A percentile compares a stretch with the other conserved stretches of the same genome.
Conservation (phyloP, 78 protist genomes). For the Dictyostelium capitatum region DNA sequence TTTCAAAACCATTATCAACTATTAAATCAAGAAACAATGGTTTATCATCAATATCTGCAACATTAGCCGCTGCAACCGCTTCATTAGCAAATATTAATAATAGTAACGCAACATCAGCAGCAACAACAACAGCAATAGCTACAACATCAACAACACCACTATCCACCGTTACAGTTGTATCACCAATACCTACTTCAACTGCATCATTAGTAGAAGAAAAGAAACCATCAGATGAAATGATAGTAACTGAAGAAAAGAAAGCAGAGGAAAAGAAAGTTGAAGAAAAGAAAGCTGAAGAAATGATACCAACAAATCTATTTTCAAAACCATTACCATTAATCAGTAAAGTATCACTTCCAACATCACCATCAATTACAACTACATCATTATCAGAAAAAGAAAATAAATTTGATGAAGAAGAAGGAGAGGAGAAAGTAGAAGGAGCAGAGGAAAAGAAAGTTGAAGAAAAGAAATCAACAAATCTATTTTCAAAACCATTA, state of each 20-base stretch:
- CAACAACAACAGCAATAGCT: neutral
- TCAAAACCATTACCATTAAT: neutral
- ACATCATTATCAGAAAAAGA: too few relatives aligned
- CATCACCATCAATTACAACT: neutral
- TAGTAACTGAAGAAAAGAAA: too few relatives aligned
- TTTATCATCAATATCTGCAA: neutral
- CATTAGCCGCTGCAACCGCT: neutral
- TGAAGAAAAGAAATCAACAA: neutral
- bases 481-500: neutral
- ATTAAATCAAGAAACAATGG: neutral
- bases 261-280: too few relatives aligned
- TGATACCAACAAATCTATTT: neutral
- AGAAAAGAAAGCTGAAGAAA: neutral
- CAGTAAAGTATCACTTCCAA: neutral
- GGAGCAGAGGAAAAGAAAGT: neutral
- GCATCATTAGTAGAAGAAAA: neutral
- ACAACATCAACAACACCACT: conserved; percentile 5
- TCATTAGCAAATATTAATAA: neutral
- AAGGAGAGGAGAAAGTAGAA: neutral
- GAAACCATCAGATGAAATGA: too few relatives aligned
- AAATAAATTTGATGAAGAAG: too few relatives aligned
- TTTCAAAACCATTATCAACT: conserved; percentile 8
- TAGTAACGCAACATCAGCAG: neutral
- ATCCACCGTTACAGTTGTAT: neutral
- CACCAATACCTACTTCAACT: neutral